phyloP scores from a whole-genome alignment of 441 rosid species.

The Eutrema salsugineum region DNA sequence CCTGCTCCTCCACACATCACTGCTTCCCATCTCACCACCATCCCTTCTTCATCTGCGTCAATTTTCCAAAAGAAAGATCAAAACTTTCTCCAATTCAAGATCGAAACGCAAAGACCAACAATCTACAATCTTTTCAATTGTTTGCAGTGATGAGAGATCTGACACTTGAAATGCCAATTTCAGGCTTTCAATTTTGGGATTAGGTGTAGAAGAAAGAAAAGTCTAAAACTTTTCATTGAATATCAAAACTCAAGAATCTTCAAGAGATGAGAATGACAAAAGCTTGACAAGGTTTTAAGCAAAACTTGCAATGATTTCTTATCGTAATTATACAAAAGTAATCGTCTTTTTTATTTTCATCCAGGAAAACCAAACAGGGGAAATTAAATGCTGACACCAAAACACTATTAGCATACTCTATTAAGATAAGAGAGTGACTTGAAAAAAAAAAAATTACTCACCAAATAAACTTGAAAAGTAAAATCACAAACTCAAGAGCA shows the following conservation, averaged over 20 bases:
- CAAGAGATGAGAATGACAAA: not conserved
- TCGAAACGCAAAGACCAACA: not conserved
- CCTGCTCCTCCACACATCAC: conserved; percentile 55
- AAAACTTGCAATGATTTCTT: conserved; percentile 2
- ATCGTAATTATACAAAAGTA: not conserved
- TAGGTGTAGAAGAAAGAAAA: not conserved
- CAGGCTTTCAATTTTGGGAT: not conserved
- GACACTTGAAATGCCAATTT: not conserved
- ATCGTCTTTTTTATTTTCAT: not conserved
- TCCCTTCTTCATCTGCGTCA: conserved; percentile 49
- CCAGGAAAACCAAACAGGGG: conserved; percentile 1
- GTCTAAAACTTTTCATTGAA: not conserved
- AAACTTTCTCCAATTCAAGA: not conserved
- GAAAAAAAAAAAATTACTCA: conserved; percentile 16
- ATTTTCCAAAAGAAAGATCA: not conserved
- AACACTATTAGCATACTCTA: conserved; percentile 13
- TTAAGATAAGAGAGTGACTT: conserved; percentile 11
- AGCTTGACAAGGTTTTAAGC: not conserved
- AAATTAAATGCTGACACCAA: conserved; percentile 17
- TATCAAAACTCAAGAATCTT: not conserved
- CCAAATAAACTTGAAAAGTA: conserved; percentile 32
- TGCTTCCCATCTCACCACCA: conserved; percentile 70
- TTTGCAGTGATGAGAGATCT: not conserved
- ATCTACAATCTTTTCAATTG: not conserved
- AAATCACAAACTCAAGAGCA: conserved; percentile 22